Base-by-base conservation (phyloP, 352 stramenopile genomes). In the Phytophthora capsici region DNA sequence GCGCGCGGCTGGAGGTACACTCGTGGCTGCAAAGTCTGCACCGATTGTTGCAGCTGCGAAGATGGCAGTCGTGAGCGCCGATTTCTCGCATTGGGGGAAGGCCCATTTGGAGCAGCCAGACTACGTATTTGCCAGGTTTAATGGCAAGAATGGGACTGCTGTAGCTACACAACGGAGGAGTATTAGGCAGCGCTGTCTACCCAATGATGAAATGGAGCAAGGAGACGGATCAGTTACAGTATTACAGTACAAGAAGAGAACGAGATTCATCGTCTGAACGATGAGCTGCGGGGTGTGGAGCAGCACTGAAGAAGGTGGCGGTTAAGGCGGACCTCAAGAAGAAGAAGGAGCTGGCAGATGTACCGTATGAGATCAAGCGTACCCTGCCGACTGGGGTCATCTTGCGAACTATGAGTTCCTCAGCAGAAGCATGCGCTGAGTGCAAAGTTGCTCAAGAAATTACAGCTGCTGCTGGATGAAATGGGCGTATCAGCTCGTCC, bases 61-160 rank as follows among this genome's bases (percentile, higher is more conserved):
- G 58, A 90, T 92, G 70, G 88, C 86, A 1, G 88, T 96, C 10
- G 86, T 94, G 28, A 94, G 88, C 54, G 88, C 86, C 0, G 86
- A 94, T 51, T 94, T 94, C 63, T 73, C 60, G 1, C 83, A 90
- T 66, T 91, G 83, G 83, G 77, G 74, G 32, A 91, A 91, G 41
- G 76, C 79, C 14, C 74, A 86, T 12, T 4, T 84, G 13, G 77
- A 85, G 26, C 65, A 75, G 22, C 69, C 78, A 4, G 80, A 88
- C 45, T 91, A 91, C 69, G 77, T 88, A 36, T 90, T 91, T 41
- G 73, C 83, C 10, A 68, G 80, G 20, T 91, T 90, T 52, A 91
- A 91, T 38, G 69, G 89, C 25, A 77, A 78, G 55, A 78, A 73
- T 48, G 71, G 86, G 3, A 70, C 82, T 0, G 75, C 74, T 10